Evolutionary conservation across 768 basidiomycete genomes (phyloP).

Genomic region (Lactarius vividus): DNA sequence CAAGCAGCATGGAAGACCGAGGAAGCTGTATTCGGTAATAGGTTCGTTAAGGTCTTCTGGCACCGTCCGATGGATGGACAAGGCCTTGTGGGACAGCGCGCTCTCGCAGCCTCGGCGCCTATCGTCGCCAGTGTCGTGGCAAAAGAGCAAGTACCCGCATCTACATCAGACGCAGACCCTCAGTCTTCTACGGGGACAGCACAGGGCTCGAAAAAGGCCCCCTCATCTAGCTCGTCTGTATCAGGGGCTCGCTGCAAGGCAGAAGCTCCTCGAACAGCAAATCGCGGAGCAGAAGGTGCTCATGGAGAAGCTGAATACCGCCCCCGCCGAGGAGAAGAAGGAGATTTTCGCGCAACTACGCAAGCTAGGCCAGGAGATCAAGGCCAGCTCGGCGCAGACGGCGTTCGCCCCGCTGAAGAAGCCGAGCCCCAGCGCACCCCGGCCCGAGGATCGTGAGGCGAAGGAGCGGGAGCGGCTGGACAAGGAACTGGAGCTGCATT

Average conservation of each 20-base stretch:
- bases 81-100: constrained; percentile 71
- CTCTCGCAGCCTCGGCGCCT: constrained; percentile 79
- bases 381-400: constrained; percentile 36
- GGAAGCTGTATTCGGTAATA: constrained; percentile 91
- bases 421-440: constrained; percentile 28
- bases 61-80: constrained; percentile 91
- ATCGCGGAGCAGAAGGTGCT: constrained; percentile 88
- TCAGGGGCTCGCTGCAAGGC: constrained; percentile 67
- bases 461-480: constrained; percentile 69
- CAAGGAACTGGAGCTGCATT: constrained; percentile 76
- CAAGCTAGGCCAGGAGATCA: constrained; percentile 80
- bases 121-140: constrained; percentile 61
- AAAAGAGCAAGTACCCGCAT: constrained; percentile 34
- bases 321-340: constrained; percentile 72
- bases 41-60: constrained; percentile 96
- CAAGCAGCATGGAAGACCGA: constrained; percentile 88
- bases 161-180: constrained; percentile 29
- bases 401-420: constrained; percentile 32
- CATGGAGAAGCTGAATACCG: constrained; percentile 64
- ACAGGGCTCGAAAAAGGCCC: constrained; percentile 39
- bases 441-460: constrained; percentile 48
- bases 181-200: constrained; percentile 33
- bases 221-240: constrained; percentile 36
- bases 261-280: constrained; percentile 73
- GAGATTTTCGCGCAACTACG: constrained; percentile 71